Conservation (phyloP, 1,284 basidiomycete genomes). For the Trichosporon sp. region DNA sequence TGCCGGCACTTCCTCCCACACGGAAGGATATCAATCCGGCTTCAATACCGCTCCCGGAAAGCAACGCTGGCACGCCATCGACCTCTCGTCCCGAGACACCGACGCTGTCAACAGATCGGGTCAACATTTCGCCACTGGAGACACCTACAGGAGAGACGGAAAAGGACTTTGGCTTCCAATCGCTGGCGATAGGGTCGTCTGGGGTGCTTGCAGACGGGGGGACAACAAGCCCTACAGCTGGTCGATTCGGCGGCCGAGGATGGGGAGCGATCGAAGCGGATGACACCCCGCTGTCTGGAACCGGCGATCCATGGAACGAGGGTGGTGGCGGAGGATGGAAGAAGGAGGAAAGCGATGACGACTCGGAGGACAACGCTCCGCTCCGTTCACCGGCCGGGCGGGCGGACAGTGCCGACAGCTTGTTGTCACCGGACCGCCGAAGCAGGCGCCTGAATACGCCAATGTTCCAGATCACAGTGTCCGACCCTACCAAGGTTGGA, state of each 20-base stretch:
- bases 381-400: background rate
- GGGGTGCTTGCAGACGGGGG: conserved; percentile 4
- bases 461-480: conserved; percentile 68
- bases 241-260: conserved; percentile 9
- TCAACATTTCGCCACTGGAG: conserved; percentile 43
- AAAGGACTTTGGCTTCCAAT: conserved; percentile 35
- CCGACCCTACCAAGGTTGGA: conserved; percentile 88
- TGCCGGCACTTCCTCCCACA: conserved; percentile 5
- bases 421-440: conserved; percentile 14
- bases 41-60: conserved; percentile 34
- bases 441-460: conserved; percentile 28
- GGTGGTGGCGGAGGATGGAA: conserved; percentile 20
- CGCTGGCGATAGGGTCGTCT: conserved; percentile 32
- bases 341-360: conserved; percentile 15
- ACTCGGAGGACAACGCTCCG: background rate
- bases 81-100: conserved; percentile 27
- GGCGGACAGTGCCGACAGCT: background rate
- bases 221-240: conserved; percentile 3
- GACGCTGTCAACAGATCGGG: conserved; percentile 25
- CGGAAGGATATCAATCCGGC: conserved; percentile 9
- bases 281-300: conserved; percentile 10
- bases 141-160: conserved; percentile 18
- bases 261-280: conserved; percentile 22
- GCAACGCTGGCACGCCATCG: conserved; percentile 26
- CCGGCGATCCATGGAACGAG: conserved; percentile 8